phyloP scores from a whole-genome alignment of 208 protist genomes.

The Leptomonas seymouri region DNA sequence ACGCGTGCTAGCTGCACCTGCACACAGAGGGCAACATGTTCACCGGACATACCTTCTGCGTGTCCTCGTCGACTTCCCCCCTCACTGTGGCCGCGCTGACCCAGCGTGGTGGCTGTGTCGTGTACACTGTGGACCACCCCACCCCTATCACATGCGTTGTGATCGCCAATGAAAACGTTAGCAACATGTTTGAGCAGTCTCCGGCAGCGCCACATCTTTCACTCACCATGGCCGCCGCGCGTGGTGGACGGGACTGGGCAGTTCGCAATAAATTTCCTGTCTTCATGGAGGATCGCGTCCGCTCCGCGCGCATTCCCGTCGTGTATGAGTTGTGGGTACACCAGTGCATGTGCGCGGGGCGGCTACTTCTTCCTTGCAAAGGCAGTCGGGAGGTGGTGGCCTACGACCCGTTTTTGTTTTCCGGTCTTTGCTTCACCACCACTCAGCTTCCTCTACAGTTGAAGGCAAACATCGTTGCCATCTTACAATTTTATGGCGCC shows the following conservation, averaged over 20 bases:
- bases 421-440: slow-evolving; percentile 65
- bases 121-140: slow-evolving; percentile 24
- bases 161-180: slow-evolving; percentile 17
- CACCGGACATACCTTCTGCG: slow-evolving; percentile 43
- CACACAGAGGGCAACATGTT: slow-evolving; percentile 36
- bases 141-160: slow-evolving; percentile 40
- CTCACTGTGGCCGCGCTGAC: slow-evolving; percentile 39
- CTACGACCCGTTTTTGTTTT: slow-evolving; percentile 63
- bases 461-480: slow-evolving; percentile 66
- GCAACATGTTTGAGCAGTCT: no score
- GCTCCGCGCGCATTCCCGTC: slow-evolving; percentile 47
- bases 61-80: slow-evolving; percentile 31
- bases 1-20: no score
- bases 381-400: slow-evolving; percentile 30
- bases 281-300: slow-evolving; percentile 23
- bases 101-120: slow-evolving; percentile 46
- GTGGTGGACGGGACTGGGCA: slow-evolving; percentile 10
- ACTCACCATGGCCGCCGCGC: not conserved
- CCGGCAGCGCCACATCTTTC: not conserved
- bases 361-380: slow-evolving; percentile 9
- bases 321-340: slow-evolving; percentile 62
- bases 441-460: slow-evolving; percentile 48
- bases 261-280: not conserved
- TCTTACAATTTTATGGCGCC: slow-evolving; percentile 71
- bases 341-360: slow-evolving; percentile 29